Evolutionary conservation across 768 basidiomycete genomes (phyloP), one percentile per base, ranked within the genome.

Genomic region (Hericium alpestre): DNA sequence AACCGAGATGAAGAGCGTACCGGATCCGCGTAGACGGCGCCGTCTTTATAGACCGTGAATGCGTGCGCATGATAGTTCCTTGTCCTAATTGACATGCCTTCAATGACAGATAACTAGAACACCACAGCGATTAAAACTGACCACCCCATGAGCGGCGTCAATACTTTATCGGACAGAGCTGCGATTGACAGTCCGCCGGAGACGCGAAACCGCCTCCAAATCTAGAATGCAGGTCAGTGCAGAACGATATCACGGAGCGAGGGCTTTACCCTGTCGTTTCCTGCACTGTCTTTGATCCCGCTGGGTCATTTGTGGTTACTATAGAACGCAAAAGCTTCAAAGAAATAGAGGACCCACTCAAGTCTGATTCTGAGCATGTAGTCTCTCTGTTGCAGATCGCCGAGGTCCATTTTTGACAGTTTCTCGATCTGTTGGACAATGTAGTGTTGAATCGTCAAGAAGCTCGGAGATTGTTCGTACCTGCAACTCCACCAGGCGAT

Each of bases 121-220:
- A n/a, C n/a, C n/a, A n/a, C n/a, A n/a, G n/a, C n/a, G n/a, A 20
- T 15, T 40, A 7, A 50, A n/a, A 20, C 54, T 27, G 27, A 55
- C 54, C 54, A 55, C 27, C 54, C 54, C 54, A 55, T 55, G 9
- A 55, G 46, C 7, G 54, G 54, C 10, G 54, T 55, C 15, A 55
- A 10, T 3, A 55, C 32, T 49, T 55, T 55, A 32, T 55, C 54
- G 7, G 54, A 43, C 2, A 55, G 27, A 4, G 54, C 54, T 7
- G 54, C 43, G 46, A 55, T 55, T 11, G 54, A 47, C 16, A 55
- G 11, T 5, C 54, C 54, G 7, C 54, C 54, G 18, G 54, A 55
- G 23, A 55, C 54, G 8, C 54, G 54, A 32, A 55, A 55, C 15
- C 48, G 43, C 37, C 54, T 32, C 54, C 54, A 55, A 18, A 55